Base-by-base conservation (phyloP, 306 rosid genomes). In the Ammopiptanthus mongolicus region DNA sequence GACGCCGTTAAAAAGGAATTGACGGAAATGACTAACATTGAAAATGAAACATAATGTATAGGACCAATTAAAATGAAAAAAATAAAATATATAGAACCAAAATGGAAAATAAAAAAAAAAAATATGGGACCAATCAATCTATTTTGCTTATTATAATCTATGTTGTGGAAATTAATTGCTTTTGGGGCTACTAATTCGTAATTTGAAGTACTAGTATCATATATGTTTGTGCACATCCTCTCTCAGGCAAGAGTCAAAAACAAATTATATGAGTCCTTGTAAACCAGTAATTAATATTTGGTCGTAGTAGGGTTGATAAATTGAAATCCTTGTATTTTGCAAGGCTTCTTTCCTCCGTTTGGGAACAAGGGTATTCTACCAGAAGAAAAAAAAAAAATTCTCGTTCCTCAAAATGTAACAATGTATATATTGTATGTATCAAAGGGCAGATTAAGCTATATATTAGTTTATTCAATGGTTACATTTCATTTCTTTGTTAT, bases 161-260 rank as follows among this genome's bases (percentile, higher is more conserved):
- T 36, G 5, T 56, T 42, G 75, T 56, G 47, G 37, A 48, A 73
- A 66, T 10, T 69, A 73, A 66, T 10, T 69, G 59, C 68, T 77
- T 68, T 68, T 46, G 29, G 67, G 82, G 75, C 17, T 77, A 72
- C 77, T 72, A 14, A 22, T n/a, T n/a, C n/a, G 36, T 76, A 65
- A 41, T 42, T 72, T 21, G 1, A 25, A n/a, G n/a, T n/a, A n/a
- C n/a, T n/a, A 71, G 47, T 70, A 76, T 36, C n/a, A n/a, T 65
- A 42, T 65, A 50, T 48, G 17, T 75, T 58, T 76, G 71, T 80
- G 68, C 53, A 28, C 58, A 33, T 77, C 77, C 71, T 72, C 44
- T 80, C 41, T 61, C 8, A 18, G 55, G 13, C 74, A 58, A 29
- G 73, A 77, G 81, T 84, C 82, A 80, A 77, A 73, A 84, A 73